A percentile compares a stretch with the other conserved stretches of the same genome.
phyloP scores from a whole-genome alignment of 2,329 filamentous ascomycete species.

The Fusarium marasasianum region DNA sequence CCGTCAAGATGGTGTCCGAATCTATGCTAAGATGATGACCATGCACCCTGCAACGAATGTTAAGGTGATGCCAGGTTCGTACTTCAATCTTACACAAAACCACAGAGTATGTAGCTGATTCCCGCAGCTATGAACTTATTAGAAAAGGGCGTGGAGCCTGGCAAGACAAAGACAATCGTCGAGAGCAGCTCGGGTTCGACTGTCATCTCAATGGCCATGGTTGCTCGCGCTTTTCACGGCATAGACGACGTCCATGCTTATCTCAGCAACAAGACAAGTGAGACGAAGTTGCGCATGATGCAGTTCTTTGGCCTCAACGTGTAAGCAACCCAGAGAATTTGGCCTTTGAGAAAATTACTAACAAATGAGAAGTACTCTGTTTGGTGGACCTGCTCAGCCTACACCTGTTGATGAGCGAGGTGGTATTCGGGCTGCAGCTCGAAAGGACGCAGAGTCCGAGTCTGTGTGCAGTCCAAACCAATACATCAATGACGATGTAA shows the following conservation, averaged over 20 bases:
- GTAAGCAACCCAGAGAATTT: conserved; percentile 31
- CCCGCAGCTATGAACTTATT: conserved; percentile 56
- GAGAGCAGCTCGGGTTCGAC: conserved; percentile 71
- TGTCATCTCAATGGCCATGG: conserved; percentile 63
- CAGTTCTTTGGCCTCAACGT: conserved; percentile 48
- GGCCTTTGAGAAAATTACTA: not conserved
- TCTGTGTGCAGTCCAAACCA: conserved; percentile 47
- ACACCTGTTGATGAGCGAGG: conserved; percentile 46
- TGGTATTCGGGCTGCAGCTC: conserved; percentile 44
- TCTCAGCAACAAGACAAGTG: conserved; percentile 59
- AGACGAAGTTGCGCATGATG: conserved; percentile 46
- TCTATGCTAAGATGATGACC: conserved; percentile 73
- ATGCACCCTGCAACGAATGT: conserved; percentile 70
- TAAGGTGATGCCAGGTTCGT: conserved; percentile 66
- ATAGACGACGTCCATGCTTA: conserved; percentile 55
- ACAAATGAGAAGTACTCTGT: conserved; percentile 40
- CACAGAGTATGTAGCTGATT: conserved; percentile 11
- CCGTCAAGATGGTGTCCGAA: conserved; percentile 64
- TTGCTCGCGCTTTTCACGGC: conserved; percentile 49
- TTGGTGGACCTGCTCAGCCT: conserved; percentile 48
- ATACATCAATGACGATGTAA: conserved; percentile 48
- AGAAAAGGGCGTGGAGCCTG: conserved; percentile 54
- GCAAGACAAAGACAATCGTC: conserved; percentile 62
- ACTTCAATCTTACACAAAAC: not conserved
- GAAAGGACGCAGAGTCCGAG: conserved; percentile 44